Conservation (phyloP, 148 eudicot species). For the Rhododendron ferrugineum region DNA sequence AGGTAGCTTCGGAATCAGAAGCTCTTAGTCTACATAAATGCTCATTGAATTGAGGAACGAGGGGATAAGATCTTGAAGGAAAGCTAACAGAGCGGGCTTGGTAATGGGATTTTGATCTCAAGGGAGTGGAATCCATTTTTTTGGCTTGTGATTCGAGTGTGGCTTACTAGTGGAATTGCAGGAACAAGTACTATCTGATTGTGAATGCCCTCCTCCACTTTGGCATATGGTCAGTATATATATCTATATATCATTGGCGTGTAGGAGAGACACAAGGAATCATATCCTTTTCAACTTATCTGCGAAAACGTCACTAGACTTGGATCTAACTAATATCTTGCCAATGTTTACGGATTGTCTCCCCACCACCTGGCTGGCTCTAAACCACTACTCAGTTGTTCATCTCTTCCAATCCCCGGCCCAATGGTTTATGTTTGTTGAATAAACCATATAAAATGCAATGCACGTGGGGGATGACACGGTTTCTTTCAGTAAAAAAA, state of each 20-base stretch:
- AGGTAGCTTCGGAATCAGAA: conserved; percentile 22
- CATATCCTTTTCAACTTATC: not conserved
- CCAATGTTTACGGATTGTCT: conserved; percentile 6
- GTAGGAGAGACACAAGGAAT: conserved; percentile 3
- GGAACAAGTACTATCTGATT: not conserved
- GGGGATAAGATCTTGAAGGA: conserved; percentile 22
- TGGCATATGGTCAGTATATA: not conserved
- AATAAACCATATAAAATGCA: not conserved
- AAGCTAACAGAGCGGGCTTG: conserved; percentile 33
- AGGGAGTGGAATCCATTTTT: conserved; percentile 14
- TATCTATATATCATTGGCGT: not conserved
- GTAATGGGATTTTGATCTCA: conserved; percentile 9
- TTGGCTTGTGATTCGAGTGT: not conserved
- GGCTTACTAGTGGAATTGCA: not conserved
- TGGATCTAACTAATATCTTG: not conserved
- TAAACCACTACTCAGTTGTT: not conserved
- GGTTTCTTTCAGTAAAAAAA: not conserved
- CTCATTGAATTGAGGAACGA: conserved; percentile 22
- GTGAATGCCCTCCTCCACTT: not conserved
- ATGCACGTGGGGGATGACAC: not conserved
- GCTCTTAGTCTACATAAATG: conserved; percentile 30
- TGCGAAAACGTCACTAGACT: not conserved
- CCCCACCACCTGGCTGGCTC: not conserved
- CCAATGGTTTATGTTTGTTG: not conserved
- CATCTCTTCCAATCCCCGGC: not conserved